phyloP scores from a whole-genome alignment of 2,329 filamentous ascomycete genomes.

The Aureobasidium sp. region DNA sequence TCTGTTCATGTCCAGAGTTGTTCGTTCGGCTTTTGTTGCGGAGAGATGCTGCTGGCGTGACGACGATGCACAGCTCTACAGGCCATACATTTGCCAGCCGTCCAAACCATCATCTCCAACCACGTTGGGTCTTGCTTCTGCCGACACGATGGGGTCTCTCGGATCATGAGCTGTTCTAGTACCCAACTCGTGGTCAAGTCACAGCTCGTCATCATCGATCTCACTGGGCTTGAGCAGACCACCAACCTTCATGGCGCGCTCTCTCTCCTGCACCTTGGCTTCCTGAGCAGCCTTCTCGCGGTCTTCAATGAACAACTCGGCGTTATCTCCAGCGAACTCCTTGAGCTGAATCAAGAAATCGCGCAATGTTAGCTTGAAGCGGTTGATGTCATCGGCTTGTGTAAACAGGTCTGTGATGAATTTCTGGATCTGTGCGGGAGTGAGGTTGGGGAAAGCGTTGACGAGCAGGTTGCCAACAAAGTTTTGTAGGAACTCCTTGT shows the following conservation, averaged over 20 bases:
- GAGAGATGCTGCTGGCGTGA: not conserved
- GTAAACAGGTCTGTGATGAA: conserved; percentile 89
- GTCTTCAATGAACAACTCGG: conserved; percentile 87
- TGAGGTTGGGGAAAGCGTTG: conserved; percentile 88
- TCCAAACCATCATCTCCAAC: conserved; percentile 8
- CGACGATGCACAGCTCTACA: not conserved
- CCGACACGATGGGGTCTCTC: not conserved
- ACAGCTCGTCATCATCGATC: conserved; percentile 73
- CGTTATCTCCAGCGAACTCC: conserved; percentile 92
- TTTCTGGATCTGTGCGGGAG: conserved; percentile 72
- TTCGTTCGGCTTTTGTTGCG: not conserved
- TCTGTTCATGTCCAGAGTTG: not conserved
- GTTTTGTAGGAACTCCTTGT: conserved; percentile 81
- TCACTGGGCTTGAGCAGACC: conserved; percentile 97
- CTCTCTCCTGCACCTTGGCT: conserved; percentile 78
- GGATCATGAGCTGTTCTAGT: conserved; percentile 22
- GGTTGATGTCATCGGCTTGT: conserved; percentile 78
- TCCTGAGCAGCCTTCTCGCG: conserved; percentile 86
- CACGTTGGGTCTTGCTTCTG: not conserved
- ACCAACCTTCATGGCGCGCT: conserved; percentile 88
- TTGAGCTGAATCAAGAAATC: conserved; percentile 97
- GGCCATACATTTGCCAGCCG: conserved; percentile 5
- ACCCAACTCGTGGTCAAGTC: conserved; percentile 53
- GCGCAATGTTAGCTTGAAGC: conserved; percentile 90
- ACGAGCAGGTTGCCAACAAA: conserved; percentile 80